phyloP scores from a whole-genome alignment of 2,329 filamentous ascomycete genomes.

The Ceratocystis colombiana region DNA sequence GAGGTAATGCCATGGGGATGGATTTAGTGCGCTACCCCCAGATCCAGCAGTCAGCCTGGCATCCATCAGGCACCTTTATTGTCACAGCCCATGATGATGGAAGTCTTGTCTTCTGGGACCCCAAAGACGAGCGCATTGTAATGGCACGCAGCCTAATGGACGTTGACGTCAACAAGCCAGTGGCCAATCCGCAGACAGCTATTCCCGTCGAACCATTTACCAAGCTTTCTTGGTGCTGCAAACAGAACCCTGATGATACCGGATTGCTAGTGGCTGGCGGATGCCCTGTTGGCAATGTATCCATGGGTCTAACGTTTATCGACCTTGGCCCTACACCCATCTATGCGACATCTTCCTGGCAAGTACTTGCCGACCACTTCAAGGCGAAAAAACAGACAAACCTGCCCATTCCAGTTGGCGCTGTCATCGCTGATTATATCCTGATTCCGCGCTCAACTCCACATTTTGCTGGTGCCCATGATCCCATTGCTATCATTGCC shows the following conservation, averaged over 20 bases:
- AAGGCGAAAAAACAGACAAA: constrained; percentile 62
- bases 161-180: constrained; percentile 60
- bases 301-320: constrained; percentile 75
- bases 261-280: constrained; percentile 80
- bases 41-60: constrained; percentile 79
- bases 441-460: constrained; percentile 73
- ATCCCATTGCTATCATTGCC: constrained; percentile 75
- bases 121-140: constrained; percentile 74
- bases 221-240: constrained; percentile 84
- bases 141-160: constrained; percentile 73
- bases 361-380: constrained; percentile 67
- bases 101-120: constrained; percentile 88
- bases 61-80: constrained; percentile 85
- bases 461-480: constrained; percentile 77
- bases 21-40: constrained; percentile 58
- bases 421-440: constrained; percentile 69
- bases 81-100: constrained; percentile 82
- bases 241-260: constrained; percentile 86
- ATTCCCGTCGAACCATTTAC: constrained; percentile 63
- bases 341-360: constrained; percentile 87
- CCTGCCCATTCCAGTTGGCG: constrained; percentile 65
- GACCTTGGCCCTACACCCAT: constrained; percentile 82
- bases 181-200: constrained; percentile 41
- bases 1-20: constrained; percentile 58
- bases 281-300: constrained; percentile 52